phyloP scores from a whole-genome alignment of 495 filamentous ascomycete species.

The Immersiella caudata region DNA sequence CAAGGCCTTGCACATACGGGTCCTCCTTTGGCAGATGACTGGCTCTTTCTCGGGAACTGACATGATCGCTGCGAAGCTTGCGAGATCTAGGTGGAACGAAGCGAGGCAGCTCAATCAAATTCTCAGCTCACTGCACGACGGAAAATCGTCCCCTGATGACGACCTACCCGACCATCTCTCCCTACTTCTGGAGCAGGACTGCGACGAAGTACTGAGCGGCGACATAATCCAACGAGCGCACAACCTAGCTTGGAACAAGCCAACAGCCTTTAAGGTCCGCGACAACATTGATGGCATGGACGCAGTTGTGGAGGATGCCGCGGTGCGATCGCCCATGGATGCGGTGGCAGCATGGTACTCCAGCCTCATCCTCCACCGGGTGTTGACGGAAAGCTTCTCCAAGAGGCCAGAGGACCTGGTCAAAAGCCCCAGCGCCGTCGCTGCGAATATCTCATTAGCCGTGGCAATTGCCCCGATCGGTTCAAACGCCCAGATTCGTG shows the following conservation, averaged over 20 bases:
- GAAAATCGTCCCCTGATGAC: slow-evolving; percentile 57
- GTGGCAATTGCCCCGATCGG: slow-evolving; percentile 75
- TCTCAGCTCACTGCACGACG: slow-evolving; percentile 52
- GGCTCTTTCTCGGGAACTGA: slow-evolving; percentile 41
- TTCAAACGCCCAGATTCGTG: slow-evolving; percentile 73
- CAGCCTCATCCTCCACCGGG: slow-evolving; percentile 70
- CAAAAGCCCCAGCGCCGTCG: slow-evolving; percentile 40
- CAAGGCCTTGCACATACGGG: slow-evolving; percentile 86
- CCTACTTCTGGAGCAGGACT: slow-evolving; percentile 71
- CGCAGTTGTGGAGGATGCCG: slow-evolving; percentile 80
- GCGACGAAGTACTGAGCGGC: slow-evolving; percentile 76
- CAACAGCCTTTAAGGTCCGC: slow-evolving; percentile 65
- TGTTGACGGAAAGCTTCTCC: slow-evolving; percentile 62
- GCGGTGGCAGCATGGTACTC: slow-evolving; percentile 92
- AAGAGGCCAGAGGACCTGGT: slow-evolving; percentile 42
- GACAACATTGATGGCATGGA: slow-evolving; percentile 73
- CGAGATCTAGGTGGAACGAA: slow-evolving; percentile 77
- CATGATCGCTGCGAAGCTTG: slow-evolving; percentile 60
- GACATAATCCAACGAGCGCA: slow-evolving; percentile 82
- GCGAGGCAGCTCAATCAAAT: slow-evolving; percentile 67
- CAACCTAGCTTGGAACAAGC: slow-evolving; percentile 87
- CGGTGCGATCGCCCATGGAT: slow-evolving; percentile 86
- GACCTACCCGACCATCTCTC: slow-evolving; percentile 75
- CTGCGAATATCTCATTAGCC: slow-evolving; percentile 66
- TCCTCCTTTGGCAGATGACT: slow-evolving; percentile 78